Evolutionary conservation across 768 basidiomycete species (phyloP).

Genomic region (Leucocoprinus sp.): DNA sequence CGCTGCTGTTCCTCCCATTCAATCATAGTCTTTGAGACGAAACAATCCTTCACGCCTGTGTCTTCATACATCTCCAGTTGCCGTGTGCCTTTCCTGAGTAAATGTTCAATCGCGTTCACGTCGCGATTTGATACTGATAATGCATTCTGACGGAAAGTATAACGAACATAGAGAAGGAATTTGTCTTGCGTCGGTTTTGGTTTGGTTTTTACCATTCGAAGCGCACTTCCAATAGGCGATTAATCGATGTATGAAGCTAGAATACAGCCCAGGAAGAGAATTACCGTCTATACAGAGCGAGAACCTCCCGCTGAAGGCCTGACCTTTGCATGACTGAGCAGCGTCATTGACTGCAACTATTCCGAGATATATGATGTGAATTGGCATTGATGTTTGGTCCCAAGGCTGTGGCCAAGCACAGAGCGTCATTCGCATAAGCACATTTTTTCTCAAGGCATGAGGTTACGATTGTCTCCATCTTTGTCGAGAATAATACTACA

Average conservation of each 20-base stretch:
- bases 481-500: not conserved
- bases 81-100: slow-evolving; percentile 58
- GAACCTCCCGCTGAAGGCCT: slow-evolving; percentile 46
- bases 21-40: slow-evolving; percentile 63
- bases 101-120: slow-evolving; percentile 63
- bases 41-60: slow-evolving; percentile 61
- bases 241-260: slow-evolving; percentile 19
- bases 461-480: not conserved
- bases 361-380: not conserved
- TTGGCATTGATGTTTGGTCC: slow-evolving; percentile 1
- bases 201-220: slow-evolving; percentile 68
- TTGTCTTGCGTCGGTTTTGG: slow-evolving; percentile 50
- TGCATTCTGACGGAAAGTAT: slow-evolving; percentile 62
- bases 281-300: slow-evolving; percentile 37
- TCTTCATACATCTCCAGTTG: slow-evolving; percentile 69
- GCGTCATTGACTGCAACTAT: not conserved
- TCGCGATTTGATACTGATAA: slow-evolving; percentile 53
- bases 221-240: no score
- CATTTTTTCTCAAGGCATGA: not conserved
- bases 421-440: not conserved
- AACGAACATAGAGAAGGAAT: slow-evolving; percentile 61
- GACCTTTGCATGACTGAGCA: slow-evolving; percentile 19
- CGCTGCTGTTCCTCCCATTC: slow-evolving; percentile 42
- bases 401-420: not conserved
- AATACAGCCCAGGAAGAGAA: not conserved